Base-by-base conservation (phyloP, 75 land plant species). In the Isoetes taiwanensis region DNA sequence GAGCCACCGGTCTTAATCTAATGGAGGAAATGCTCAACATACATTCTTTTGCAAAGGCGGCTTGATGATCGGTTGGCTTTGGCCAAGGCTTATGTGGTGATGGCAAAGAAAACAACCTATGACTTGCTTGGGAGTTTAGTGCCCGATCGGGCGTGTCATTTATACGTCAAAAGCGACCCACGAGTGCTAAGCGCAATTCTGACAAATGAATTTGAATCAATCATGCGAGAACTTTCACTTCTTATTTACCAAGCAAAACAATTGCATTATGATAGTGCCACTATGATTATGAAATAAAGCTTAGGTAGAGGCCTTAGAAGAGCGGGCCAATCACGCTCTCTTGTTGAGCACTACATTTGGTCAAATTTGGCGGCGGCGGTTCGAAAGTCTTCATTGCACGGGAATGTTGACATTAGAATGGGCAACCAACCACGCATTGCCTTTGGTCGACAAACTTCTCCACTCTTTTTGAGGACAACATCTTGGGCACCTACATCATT, bases 121-220 rank as follows among this genome's bases (percentile, higher is more conserved):
- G 73, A 26, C 75, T 90, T 58, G 93, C 96, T 20, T 90, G 87
- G 86, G 87, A 86, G 42, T 64, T 90, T 3, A 82, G 84, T 57
- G 69, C 78, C 9, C 82, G 61, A 86, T 90, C 24, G 85, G 25
- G 70, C 74, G 21, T 84, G 78, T n/a, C 89, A 84, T 32, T 50
- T 67, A 28, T 82, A n/a, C n/a, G n/a, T n/a, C n/a, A 63, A 80
- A 43, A 43, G 87, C 87, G 2, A 71, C 71, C 27, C 57, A 65
- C 64, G 75, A 52, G 61, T 58, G 76, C 70, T 1, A 54, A 71
- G 27, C 61, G 85, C 83, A 12, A 34, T 76, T 21, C 58, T 68
- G 3, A 38, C 28, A 6, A 64, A 61, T 12, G 96, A 84, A 59
- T 66, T 79, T 25, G 90, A 84, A 42, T 54, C 75, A 5, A 77